phyloP scores from a whole-genome alignment of 208 protist species.

The Acanthamoeba lenticulata region DNA sequence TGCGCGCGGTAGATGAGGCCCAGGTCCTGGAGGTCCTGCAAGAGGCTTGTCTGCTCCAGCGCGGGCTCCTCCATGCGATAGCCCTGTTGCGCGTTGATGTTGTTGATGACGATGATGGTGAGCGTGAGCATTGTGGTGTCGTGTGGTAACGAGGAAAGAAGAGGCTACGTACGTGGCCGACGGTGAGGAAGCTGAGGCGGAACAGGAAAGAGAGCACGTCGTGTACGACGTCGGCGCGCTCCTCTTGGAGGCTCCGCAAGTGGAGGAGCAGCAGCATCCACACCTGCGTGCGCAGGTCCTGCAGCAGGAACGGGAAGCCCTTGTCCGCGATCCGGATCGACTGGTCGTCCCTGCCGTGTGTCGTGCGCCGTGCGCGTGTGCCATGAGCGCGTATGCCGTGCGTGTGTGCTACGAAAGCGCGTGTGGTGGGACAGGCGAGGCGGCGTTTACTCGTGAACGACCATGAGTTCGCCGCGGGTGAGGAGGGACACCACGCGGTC shows the following conservation, averaged over 20 bases:
- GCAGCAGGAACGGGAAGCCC: slow-evolving; percentile 12
- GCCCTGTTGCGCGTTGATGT: neutral
- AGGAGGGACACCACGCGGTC: neutral
- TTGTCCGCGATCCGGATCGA: neutral
- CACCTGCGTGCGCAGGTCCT: slow-evolving; percentile 15
- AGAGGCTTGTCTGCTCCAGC: neutral
- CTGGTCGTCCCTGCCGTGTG: neutral
- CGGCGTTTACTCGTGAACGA: neutral
- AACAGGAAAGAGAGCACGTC: slow-evolving; percentile 54
- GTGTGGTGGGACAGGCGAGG: neutral
- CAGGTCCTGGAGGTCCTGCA: neutral
- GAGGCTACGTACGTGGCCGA: slow-evolving; percentile 24
- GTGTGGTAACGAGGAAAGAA: neutral
- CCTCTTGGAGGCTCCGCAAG: neutral
- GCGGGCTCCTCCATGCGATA: neutral
- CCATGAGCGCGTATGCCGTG: neutral
- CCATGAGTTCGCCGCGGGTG: neutral
- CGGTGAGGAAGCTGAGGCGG: slow-evolving; percentile 8
- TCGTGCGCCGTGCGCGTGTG: neutral
- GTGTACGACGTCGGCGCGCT: neutral
- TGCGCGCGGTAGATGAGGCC: slow-evolving; percentile 10
- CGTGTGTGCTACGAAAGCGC: neutral
- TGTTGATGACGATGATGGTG: neutral
- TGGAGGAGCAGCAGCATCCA: slow-evolving; percentile 8
- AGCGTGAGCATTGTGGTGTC: neutral